Conservation (phyloP, 2,329 filamentous ascomycete species). For the Colletotrichum falcatum region DNA sequence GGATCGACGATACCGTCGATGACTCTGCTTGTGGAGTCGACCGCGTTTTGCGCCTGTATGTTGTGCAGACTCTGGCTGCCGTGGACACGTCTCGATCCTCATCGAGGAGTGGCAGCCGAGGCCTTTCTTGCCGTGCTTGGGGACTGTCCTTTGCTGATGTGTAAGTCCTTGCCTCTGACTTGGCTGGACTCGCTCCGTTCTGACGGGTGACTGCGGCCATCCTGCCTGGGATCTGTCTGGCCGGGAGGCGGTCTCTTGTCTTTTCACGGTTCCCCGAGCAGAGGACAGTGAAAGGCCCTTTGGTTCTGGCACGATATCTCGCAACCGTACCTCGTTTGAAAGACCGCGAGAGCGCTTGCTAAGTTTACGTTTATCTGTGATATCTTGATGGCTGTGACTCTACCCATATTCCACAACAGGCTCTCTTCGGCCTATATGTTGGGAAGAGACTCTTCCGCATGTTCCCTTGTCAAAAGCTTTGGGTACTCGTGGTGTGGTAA, state of each 20-base stretch:
- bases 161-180: not conserved
- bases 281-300: not conserved
- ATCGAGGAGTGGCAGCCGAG: not conserved
- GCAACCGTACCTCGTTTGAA: not conserved
- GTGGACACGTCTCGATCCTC: not conserved
- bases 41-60: not conserved
- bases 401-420: not conserved
- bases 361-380: not conserved
- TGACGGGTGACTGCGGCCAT: not conserved
- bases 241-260: not conserved
- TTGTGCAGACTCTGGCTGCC: not conserved
- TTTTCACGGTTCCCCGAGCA: not conserved
- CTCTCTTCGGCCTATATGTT: not conserved
- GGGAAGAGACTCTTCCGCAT: not conserved
- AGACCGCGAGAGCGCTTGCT: not conserved
- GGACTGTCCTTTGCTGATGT: not conserved
- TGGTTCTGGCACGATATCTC: not conserved
- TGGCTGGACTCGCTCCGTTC: not conserved
- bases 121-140: not conserved
- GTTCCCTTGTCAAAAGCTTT: not conserved
- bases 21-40: not conserved
- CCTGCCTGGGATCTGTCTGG: not conserved
- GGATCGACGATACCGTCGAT: constrained; percentile 11
- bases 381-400: not conserved
- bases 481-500: not conserved